Base-by-base conservation (phyloP, 148 eudicot genomes). In the Nyssa sinensis region DNA sequence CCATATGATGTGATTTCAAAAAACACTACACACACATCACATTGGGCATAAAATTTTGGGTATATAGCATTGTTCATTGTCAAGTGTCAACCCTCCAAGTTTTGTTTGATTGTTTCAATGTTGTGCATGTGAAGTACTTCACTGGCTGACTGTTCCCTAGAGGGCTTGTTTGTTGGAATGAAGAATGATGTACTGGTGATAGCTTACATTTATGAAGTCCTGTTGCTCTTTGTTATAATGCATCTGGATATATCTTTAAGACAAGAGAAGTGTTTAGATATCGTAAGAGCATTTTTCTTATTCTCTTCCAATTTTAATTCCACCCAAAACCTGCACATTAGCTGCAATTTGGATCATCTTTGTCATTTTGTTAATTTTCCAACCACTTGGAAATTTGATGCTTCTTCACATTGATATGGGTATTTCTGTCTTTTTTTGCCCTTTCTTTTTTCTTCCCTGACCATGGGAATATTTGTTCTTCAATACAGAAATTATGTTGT, bases 401-500 rank as follows among this genome's bases (percentile, higher is more conserved):
- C 32, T 53, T 11, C 8, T 33, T 70, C 8, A 51, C 19, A 51
- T 70, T 16, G 27, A 71, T 35, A 7, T 55, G 8, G 25, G 24
- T 55, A 14, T 44, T 44, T 44, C 51, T 11, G 12, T 44, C n/a
- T n/a, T n/a, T n/a, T n/a, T n/a, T n/a, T n/a, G n/a, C n/a, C n/a
- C n/a, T n/a, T 19, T 59, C 0, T 24, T 14, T n/a, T 16, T 71
- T 34, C 6, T 5, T n/a, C n/a, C 41, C n/a, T 14, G 27, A 60
- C 41, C 41, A 67, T 61, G 19, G 44, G 12, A 7, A 67, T 44
- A 37, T 51, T 44, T 69, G 11, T 51, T 61, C 8, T 35, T 21
- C 39, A 4, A 51, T 69, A 75, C 86, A 86, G 89, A 74, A 86
- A 86, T 69, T 86, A 78, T 77, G 86, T 81, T 39, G 76, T 86